Evolutionary conservation across 1,284 basidiomycete genomes (phyloP), one percentile per base, ranked within the genome.

Genomic region (Rhizoctonia solani): DNA sequence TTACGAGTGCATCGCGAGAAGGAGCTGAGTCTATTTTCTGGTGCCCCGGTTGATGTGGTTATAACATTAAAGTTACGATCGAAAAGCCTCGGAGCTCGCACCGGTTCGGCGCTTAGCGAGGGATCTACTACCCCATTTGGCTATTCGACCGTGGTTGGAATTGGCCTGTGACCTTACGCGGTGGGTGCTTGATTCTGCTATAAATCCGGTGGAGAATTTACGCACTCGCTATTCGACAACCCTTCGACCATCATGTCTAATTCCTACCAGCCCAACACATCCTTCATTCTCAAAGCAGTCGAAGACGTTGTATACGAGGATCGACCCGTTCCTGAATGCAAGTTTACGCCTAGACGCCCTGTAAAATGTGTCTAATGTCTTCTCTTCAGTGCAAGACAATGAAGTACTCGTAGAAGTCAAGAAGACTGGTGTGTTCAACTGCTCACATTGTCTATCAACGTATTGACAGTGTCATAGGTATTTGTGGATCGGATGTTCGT

Each of bases 381-480:
- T 46, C 11, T 39, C 11, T 68, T 41, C 73, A 89, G 89, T 92
- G 70, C 81, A 81, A 23, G 84, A 83, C 59, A 82, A 90, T 73
- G 90, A 97, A 73, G 93, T 95, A 49, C 85, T 98, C 32, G 86
- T 98, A 53, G 85, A 92, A 74, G 88, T 98, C 54, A 94, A 94
- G 79, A 95, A 96, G 79, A 95, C 93, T 23, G 92, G 90, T 88
- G 70, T 69, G 83, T 75, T 50, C 21, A 3, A 37, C 66, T 29
- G 25, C 19, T 34, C 71, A 52, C 25, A 14, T 23, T 21, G 30
- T 21, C 23, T 46, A 21, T 50, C 72, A 47, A 49, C 39, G 23
- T 46, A 29, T 54, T 42, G 32, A 56, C 1, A 61, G 39, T 49
- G 67, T 71, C 68, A 32, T 71, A 93, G 92, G 92, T 66, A 93